Evolutionary conservation across 495 filamentous ascomycete species (phyloP).

Genomic region (Staphylotrichum longicolle): DNA sequence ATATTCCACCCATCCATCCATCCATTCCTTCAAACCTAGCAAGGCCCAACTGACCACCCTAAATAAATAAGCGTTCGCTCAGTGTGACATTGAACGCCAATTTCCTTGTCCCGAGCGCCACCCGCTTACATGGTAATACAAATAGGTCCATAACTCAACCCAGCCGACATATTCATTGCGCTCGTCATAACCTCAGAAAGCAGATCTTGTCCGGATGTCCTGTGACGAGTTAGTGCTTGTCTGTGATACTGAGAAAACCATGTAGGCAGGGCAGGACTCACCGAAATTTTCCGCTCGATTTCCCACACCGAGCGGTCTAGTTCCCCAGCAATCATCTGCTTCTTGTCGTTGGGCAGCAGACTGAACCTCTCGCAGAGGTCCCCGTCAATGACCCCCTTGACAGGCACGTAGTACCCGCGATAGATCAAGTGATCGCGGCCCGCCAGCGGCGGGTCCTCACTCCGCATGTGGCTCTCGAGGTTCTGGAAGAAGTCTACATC

Average conservation of each 20-base stretch:
- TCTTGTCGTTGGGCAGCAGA: conserved; percentile 76
- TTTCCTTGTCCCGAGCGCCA: conserved; percentile 8
- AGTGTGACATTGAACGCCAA: conserved; percentile 17
- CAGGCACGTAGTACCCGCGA: conserved; percentile 91
- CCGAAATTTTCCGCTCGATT: conserved; percentile 93
- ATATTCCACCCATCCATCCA: background rate
- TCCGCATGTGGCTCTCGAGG: conserved; percentile 79
- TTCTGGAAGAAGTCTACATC: conserved; percentile 98
- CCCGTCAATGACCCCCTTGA: conserved; percentile 97
- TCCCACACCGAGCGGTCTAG: conserved; percentile 86
- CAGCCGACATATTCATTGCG: conserved; percentile 4
- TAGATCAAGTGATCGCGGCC: conserved; percentile 66
- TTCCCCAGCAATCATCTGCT: conserved; percentile 91
- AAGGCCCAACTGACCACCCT: background rate
- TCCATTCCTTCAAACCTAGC: background rate
- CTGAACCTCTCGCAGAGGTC: conserved; percentile 93
- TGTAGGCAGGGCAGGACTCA: conserved; percentile 42
- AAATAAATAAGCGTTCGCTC: background rate
- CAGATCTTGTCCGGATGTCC: conserved; percentile 86
- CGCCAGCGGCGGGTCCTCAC: conserved; percentile 60
- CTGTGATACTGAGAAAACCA: background rate
- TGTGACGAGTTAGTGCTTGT: conserved; percentile 36
- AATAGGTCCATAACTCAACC: background rate
- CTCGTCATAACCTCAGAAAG: conserved; percentile 55
- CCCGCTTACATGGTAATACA: conserved; percentile 12